Evolutionary conservation across 345 rosid genomes (phyloP), one percentile per base, ranked within the genome.

Genomic region (Hibiscus trionum): DNA sequence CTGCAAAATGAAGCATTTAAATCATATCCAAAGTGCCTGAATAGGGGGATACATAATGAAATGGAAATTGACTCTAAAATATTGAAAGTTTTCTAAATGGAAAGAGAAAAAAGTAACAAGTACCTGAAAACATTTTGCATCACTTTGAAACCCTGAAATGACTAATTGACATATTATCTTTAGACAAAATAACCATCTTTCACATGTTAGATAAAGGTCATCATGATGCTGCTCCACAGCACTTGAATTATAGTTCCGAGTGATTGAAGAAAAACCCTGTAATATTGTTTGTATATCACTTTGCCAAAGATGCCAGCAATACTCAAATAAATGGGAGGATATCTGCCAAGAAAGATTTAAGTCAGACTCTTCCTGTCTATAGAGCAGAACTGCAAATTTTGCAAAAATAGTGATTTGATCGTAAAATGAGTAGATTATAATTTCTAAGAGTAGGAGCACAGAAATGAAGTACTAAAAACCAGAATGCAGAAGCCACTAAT

Each of bases 261-360:
- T 65, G 75, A 90, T 84, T 33, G 88, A 70, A 15, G 93, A 84
- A 78, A 95, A 89, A 55, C 97, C 92, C 72, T 72, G 86, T 73
- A 92, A 80, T 76, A 95, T 92, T 39, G 89, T 85, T 80, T 90
- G 95, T 75, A 89, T 88, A 86, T 95, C 99, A 75, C 86, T 90
- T 79, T 92, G 92, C 99, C 99, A 95, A 67, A 95, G 97, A 82
- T 76, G 90, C 98, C 99, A 95, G 84, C 96, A 75, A 77, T 84
- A 89, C 77, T 89, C 88, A 75, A 95, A 90, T 73, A 92, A 81
- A 76, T 86, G 96, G 64, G 93, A 88, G 26, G 98, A 84, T 84
- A 95, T 89, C 99, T 95, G 94, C 91, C 71, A 81, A 78, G 63
- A 49, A 75, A 47, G 76, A 29, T 59, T 68, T 69, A 62, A 80